These are phyloP conservation scores for Cyamopsis tetragonoloba DNA, from an alignment of 306 rosid species.

Conservation along the genomic window DNA sequence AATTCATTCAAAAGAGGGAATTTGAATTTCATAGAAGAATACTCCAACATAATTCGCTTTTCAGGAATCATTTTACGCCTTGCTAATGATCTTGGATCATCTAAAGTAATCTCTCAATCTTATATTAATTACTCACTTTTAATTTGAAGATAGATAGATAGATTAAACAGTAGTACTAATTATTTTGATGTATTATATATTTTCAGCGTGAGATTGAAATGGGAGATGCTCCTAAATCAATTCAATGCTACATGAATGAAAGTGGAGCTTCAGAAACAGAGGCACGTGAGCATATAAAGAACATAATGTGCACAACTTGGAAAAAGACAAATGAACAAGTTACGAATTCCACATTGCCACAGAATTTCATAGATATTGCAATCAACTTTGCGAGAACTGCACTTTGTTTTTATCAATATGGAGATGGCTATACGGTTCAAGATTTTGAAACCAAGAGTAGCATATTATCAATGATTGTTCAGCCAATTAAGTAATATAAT, in stretches of 20 bases:
- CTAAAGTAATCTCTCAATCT: neutral
- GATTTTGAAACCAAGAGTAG: neutral
- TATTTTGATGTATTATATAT: too few relatives aligned
- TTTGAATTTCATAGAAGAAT: too few relatives aligned
- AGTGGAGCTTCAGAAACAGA: neutral
- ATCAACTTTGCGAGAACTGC: conserved; percentile 1
- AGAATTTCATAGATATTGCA: neutral
- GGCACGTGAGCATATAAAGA: neutral
- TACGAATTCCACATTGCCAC: neutral
- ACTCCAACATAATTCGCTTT: too few relatives aligned
- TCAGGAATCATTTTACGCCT: too few relatives aligned
- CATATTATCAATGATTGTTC: neutral
- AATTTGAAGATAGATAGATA: too few relatives aligned
- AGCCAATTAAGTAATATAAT: neutral
- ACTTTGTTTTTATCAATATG: neutral
- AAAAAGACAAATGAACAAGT: neutral
- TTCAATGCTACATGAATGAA: conserved; percentile 22
- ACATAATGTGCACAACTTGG: neutral
- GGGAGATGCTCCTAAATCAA: conserved; percentile 24
- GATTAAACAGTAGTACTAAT: too few relatives aligned
- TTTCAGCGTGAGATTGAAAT: neutral
- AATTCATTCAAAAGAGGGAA: too few relatives aligned
- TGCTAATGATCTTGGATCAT: too few relatives aligned
- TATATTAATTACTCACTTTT: too few relatives aligned
- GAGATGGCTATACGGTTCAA: neutral